Percentiles rank a stretch among this genome's conserved stretches.
Evolutionary conservation across 176 grass and related monocot genomes (phyloP).

Genomic region (Avena atlantica): DNA sequence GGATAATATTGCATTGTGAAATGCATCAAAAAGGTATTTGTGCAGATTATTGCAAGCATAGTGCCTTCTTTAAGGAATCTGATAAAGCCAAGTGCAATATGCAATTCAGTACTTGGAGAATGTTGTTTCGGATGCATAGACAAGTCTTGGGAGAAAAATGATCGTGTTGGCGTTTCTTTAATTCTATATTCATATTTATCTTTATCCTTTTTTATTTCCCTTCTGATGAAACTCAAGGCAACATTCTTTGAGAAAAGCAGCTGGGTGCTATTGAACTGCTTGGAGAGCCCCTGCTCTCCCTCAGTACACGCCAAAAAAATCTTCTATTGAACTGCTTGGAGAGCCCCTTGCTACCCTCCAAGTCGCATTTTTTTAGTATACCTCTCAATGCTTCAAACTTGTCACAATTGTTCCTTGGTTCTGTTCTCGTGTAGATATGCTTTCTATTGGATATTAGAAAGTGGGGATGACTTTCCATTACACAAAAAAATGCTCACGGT

Average conservation of each 20-base stretch:
- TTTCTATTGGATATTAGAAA: background rate
- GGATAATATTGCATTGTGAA: slow-evolving; percentile 53
- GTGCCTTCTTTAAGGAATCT: slow-evolving; percentile 63
- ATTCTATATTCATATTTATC: background rate
- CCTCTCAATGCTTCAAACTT: background rate
- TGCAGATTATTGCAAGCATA: slow-evolving; percentile 50
- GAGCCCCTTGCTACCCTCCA: too few relatives aligned
- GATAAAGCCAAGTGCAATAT: slow-evolving; percentile 35
- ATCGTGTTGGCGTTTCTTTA: background rate
- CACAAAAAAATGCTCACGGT: background rate
- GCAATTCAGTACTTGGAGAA: slow-evolving; percentile 50
- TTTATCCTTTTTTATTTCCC: too few relatives aligned
- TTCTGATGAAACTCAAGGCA: background rate
- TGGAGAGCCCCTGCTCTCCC: too few relatives aligned
- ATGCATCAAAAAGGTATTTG: slow-evolving; percentile 59
- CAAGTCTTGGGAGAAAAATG: background rate
- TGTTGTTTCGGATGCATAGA: slow-evolving; percentile 1
- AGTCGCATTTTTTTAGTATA: too few relatives aligned
- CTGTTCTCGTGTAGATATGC: background rate
- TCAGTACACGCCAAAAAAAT: too few relatives aligned
- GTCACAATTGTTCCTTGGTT: background rate
- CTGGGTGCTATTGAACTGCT: background rate
- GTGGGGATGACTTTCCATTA: background rate
- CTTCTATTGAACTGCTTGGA: too few relatives aligned
- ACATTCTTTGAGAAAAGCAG: background rate